Evolutionary conservation across 2,329 filamentous ascomycete genomes (phyloP), one percentile per base, ranked within the genome.

Genomic region (Fusarium temperatum): DNA sequence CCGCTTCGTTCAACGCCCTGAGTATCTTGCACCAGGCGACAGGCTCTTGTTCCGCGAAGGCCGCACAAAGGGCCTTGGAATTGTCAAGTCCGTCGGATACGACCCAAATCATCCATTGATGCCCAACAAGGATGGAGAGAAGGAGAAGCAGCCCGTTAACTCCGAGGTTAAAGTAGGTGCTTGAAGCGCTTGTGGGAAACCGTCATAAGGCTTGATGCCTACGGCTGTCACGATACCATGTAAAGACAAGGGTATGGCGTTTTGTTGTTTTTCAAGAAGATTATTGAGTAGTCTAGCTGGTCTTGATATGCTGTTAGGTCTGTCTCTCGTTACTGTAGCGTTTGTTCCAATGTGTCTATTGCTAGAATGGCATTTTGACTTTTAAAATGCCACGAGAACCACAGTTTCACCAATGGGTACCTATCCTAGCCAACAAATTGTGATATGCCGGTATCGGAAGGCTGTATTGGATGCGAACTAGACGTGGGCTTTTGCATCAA

Each of bases 21-120:
- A 99, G 84, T 99, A 97, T 76, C 84, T 99, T 18, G 93, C 91
- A 2, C 92, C 94, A 0, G 96, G 96, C 0, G 96, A 98, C 82
- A 88, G 96, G 28, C 89, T 99, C 38, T 85, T 99, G 24, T 99
- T 99, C 86, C 89, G 96, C 47, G 96, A 99, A 84, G 96, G 96
- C 0, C 89, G 95, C 70, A 99, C 96, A 1, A 98, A 98, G 85
- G 96, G 96, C 0, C 85, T 99, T 1, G 96, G 96, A 0, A 98
- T 99, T 72, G 94, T 99, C 56, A 98, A 98, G 82, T 89, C 90
- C 44, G 89, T 98, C 0, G 95, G 95, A 6, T 99, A 98, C 81
- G 95, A 98, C 81, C 87, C 91, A 0, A 78, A 79, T 15, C 81
- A 86, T n/a, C 87, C 87, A 8, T 75, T 89, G 42, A 80, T 73